Base-by-base conservation (phyloP, 1,139 yeast species). In the Saccharomycopsis hybrid region DNA sequence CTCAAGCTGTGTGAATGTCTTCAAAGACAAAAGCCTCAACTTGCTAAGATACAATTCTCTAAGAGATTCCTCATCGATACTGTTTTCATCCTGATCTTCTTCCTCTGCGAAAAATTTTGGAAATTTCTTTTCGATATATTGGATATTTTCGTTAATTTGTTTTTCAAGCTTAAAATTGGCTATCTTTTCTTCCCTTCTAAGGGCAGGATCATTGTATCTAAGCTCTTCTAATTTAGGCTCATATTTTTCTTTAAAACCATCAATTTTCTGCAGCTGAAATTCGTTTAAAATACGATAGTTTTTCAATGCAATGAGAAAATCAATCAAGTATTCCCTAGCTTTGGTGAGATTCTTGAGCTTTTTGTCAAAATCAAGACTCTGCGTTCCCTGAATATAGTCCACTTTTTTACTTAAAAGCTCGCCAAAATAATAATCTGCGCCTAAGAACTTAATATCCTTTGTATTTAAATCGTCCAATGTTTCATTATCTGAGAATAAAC, bases 161-260 rank as follows among this genome's bases (percentile, higher is more conserved):
- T 77, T 80, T 57, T 82, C 89, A 30, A 71, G 63, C 60, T 77
- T 82, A 63, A 73, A 85, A 58, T 78, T 75, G 28, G 77, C 83
- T 53, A 90, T 87, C 63, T 89, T 90, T 49, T 78, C 84, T 28
- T 81, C 81, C 56, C 96, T 71, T 57, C 77, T 74, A 30, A 68
- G 63, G 24, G 76, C 72, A 0, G 94, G 79, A 52, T 77, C 77
- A 1, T 59, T 61, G 4, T 65, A 61, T 30, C 65, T 59, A 4
- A 74, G 48, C 44, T 65, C 77, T 11, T 70, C 69, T 27, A 70
- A 59, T 0, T 69, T 62, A 1, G 81, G 82, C 43, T 67, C 65
- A 48, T 67, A 70, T 0, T 70, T 65, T 2, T 63, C 47, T 31
- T 61, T 65, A 49, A 78, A 67, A 0, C 62, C 54, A n/a, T 73